Evolutionary conservation across 768 basidiomycete genomes (phyloP).

Genomic region (Podaxis sp.): DNA sequence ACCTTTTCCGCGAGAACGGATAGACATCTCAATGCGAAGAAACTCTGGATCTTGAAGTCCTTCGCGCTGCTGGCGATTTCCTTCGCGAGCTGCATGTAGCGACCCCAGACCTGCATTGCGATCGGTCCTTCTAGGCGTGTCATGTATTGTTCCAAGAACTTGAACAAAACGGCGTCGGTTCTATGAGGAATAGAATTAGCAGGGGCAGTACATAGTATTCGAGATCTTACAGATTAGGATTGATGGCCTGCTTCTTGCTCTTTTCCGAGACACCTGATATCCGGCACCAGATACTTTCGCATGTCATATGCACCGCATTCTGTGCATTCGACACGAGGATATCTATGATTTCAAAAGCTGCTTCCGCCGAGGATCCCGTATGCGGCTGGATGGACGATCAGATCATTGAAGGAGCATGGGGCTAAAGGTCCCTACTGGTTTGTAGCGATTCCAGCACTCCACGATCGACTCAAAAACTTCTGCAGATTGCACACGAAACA

Average conservation of each 20-base stretch:
- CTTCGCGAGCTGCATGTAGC: conserved; percentile 74
- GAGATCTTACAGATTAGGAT: conserved; percentile 63
- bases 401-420: not conserved
- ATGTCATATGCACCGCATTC: conserved; percentile 83
- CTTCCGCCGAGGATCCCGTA: conserved; percentile 39
- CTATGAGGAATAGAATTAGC: conserved; percentile 37
- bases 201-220: not conserved
- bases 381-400: conserved; percentile 28
- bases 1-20: conserved; percentile 81
- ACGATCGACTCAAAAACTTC: conserved; percentile 86
- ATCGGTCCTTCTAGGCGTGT: conserved; percentile 83
- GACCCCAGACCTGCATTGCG: conserved; percentile 89
- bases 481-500: conserved; percentile 76
- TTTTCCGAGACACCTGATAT: conserved; percentile 56
- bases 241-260: conserved; percentile 56
- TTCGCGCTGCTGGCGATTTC: conserved; percentile 68
- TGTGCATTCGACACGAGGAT: conserved; percentile 82
- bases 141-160: conserved; percentile 87
- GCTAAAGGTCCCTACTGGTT: conserved; percentile 37
- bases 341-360: conserved; percentile 82
- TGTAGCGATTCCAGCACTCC: conserved; percentile 75
- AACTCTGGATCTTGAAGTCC: conserved; percentile 71
- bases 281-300: conserved; percentile 75
- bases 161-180: conserved; percentile 70
- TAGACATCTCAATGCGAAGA: conserved; percentile 76